Conservation (phyloP, 192 early-diverging fungal genomes). For the Phycomyces nitens region DNA sequence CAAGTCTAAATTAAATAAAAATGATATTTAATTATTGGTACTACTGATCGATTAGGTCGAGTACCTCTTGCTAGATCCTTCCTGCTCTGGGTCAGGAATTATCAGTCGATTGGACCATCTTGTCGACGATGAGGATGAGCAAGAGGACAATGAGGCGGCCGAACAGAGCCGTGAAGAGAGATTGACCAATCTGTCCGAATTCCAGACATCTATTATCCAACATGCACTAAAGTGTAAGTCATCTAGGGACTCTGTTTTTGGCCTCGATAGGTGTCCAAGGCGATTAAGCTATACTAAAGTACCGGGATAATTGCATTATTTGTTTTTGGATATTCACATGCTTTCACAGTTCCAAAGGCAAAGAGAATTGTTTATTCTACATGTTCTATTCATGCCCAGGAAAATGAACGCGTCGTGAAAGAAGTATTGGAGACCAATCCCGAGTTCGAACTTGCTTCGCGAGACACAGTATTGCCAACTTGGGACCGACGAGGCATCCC, state of each 20-base stretch:
- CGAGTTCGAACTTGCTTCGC: slow-evolving; percentile 55
- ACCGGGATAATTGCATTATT: too few relatives aligned
- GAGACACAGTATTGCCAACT: slow-evolving; percentile 61
- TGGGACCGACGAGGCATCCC: slow-evolving; percentile 80
- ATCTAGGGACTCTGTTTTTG: too few relatives aligned
- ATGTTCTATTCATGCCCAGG: slow-evolving; percentile 87
- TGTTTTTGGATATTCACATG: neutral
- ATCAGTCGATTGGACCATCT: slow-evolving; percentile 84
- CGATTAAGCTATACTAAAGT: too few relatives aligned
- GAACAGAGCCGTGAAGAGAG: slow-evolving; percentile 50
- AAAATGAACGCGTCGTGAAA: slow-evolving; percentile 95
- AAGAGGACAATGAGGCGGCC: slow-evolving; percentile 13
- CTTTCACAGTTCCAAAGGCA: slow-evolving; percentile 64
- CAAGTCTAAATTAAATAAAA: neutral
- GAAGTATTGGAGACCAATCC: slow-evolving; percentile 52
- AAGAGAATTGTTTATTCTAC: slow-evolving; percentile 91
- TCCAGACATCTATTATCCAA: slow-evolving; percentile 74
- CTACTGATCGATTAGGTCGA: slow-evolving; percentile 48
- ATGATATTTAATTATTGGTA: neutral
- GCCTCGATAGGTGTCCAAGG: too few relatives aligned
- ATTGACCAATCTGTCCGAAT: slow-evolving; percentile 74
- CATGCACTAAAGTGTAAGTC: slow-evolving; percentile 76
- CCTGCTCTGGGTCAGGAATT: slow-evolving; percentile 95
- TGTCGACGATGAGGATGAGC: slow-evolving; percentile 59
- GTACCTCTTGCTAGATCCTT: slow-evolving; percentile 91